Evolutionary conservation across 1,284 basidiomycete species (phyloP), one percentile per base, ranked within the genome.

Genomic region (Cutaneotrichosporon arboriforme): DNA sequence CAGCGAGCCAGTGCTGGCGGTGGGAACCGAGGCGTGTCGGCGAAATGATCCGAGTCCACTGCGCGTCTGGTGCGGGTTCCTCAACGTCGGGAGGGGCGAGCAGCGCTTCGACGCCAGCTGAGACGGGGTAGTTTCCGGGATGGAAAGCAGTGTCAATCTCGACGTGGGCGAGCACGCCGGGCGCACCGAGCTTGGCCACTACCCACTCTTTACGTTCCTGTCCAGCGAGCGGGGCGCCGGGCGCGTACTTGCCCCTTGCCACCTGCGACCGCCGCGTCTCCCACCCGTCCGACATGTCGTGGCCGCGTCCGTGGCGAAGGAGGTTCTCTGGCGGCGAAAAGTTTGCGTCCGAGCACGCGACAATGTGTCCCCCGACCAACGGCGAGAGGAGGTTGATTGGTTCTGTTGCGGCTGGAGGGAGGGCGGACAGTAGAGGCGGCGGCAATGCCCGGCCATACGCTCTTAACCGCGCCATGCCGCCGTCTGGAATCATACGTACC

Each of bases 221-320:
- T 67, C 67, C 68, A 4, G 55, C 55, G 14, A 69, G 55, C 13
- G 56, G 18, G 1, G 51, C 55, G 2, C 62, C 64, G 8, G 51
- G 36, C 2, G 59, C 65, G 52, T 73, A 73, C 60, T 71, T 96
- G 86, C 46, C 84, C 85, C 50, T 82, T 79, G 54, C 59, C 40
- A 79, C 78, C 47, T 94, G 81, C 63, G 87, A 92, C 52, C 96
- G 83, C 70, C 88, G 90, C 1, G 94, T 97, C 76, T 98, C 94
- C 96, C 94, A 98, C 7, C 96, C 94, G 69, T 97, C 93, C 15
- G 91, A 86, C 92, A 98, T 98, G 67, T 96, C 88, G 67, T 85
- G 49, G 1, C 87, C 88, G 71, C 94, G 78, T 33, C 94, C 94
- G 1, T 92, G 92, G 36, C 97, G 78, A 52, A 97, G 84, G 56